phyloP scores from a whole-genome alignment of 116 monocot genomes.

The Iris pallida region DNA sequence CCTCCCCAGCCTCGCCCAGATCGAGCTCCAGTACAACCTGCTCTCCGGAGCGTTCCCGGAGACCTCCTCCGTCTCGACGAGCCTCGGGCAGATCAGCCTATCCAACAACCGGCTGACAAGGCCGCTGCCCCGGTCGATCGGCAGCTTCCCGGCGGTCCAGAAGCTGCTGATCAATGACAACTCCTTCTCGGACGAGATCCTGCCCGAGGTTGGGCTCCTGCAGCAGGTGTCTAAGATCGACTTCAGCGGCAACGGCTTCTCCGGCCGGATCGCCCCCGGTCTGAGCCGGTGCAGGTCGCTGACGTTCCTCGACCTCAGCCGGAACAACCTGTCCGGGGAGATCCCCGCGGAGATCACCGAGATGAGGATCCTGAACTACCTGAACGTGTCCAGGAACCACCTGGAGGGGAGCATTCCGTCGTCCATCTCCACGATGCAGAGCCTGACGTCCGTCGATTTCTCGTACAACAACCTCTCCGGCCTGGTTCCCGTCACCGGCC shows the following conservation, averaged over 20 bases:
- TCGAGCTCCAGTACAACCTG: slow-evolving; percentile 53
- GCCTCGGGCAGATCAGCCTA: slow-evolving; percentile 42
- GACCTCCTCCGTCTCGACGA: slow-evolving; percentile 11
- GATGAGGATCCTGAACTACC: slow-evolving; percentile 41
- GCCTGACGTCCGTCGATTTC: slow-evolving; percentile 40
- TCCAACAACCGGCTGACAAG: slow-evolving; percentile 51
- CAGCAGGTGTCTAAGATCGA: slow-evolving; percentile 44
- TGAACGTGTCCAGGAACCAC: slow-evolving; percentile 37
- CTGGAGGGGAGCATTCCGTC: slow-evolving; percentile 29
- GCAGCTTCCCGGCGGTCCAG: slow-evolving; percentile 41
- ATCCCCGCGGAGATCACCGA: slow-evolving; percentile 29
- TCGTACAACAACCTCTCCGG: slow-evolving; percentile 46
- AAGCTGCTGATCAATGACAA: slow-evolving; percentile 42
- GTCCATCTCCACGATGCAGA: slow-evolving; percentile 39
- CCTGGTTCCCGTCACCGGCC: slow-evolving; percentile 35
- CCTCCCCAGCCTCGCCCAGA: slow-evolving; percentile 41
- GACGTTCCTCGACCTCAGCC: slow-evolving; percentile 32
- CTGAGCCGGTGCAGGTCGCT: slow-evolving; percentile 35
- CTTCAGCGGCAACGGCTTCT: slow-evolving; percentile 30
- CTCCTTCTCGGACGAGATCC: slow-evolving; percentile 25
- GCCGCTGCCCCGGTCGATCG: slow-evolving; percentile 35
- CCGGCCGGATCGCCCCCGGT: slow-evolving; percentile 31
- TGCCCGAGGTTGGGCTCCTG: slow-evolving; percentile 30
- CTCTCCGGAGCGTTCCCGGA: slow-evolving; percentile 44
- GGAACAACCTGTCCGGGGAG: slow-evolving; percentile 36